Conservation (phyloP, 1,139 yeast genomes). For the Blastobotrys ciferrii region DNA sequence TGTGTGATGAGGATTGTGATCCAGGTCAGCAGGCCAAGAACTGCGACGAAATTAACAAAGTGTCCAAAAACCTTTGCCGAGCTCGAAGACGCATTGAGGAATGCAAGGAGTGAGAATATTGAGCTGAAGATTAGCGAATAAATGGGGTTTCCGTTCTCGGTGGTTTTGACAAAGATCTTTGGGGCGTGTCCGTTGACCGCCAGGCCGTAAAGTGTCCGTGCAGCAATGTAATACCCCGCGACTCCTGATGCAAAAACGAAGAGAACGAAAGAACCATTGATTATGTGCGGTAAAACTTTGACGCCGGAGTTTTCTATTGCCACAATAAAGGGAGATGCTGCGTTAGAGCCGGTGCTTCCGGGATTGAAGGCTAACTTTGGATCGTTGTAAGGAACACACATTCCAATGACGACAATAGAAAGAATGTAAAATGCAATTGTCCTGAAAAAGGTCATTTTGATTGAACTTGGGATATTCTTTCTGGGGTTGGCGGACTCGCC, state of each 20-base stretch:
- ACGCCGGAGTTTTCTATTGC: slow-evolving; percentile 62
- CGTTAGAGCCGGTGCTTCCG: slow-evolving; percentile 49
- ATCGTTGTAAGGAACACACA: slow-evolving; percentile 45
- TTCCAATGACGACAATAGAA: slow-evolving; percentile 50
- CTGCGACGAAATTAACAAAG: slow-evolving; percentile 68
- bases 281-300: slow-evolving; percentile 57
- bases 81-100: slow-evolving; percentile 55
- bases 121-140: slow-evolving; percentile 47
- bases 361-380: slow-evolving; percentile 14
- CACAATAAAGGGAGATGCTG: slow-evolving; percentile 58
- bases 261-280: slow-evolving; percentile 65
- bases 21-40: slow-evolving; percentile 72
- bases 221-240: slow-evolving; percentile 68
- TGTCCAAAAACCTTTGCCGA: slow-evolving; percentile 58
- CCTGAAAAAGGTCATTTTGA: slow-evolving; percentile 66
- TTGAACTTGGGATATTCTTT: slow-evolving; percentile 68
- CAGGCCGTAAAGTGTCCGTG: slow-evolving; percentile 65
- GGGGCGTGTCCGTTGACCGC: slow-evolving; percentile 67
- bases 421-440: slow-evolving; percentile 48
- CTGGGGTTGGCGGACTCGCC: slow-evolving; percentile 81
- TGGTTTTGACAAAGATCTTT: slow-evolving; percentile 53
- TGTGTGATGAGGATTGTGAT: slow-evolving; percentile 60
- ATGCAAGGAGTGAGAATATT: slow-evolving; percentile 56
- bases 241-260: slow-evolving; percentile 73
- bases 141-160: slow-evolving; percentile 65